phyloP scores from a whole-genome alignment of 2,329 filamentous ascomycete species.

The Fusarium virguliforme region DNA sequence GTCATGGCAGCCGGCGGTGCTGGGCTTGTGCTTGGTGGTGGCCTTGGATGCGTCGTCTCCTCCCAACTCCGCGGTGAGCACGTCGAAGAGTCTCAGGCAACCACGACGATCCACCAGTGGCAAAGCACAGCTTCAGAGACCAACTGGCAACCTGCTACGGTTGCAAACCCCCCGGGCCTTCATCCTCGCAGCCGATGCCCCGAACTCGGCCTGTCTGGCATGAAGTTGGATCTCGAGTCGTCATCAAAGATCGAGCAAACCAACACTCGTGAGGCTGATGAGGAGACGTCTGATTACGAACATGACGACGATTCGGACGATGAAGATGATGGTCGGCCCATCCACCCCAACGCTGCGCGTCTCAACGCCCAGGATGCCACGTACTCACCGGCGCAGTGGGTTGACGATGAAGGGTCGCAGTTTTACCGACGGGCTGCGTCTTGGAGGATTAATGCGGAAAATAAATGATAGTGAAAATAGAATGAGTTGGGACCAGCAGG shows the following conservation, averaged over 20 bases:
- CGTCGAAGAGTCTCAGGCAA: not conserved
- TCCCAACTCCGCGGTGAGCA: not conserved
- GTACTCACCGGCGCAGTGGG: not conserved
- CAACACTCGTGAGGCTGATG: not conserved
- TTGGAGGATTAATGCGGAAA: not conserved
- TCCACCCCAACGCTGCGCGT: not conserved
- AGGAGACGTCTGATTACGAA: not conserved
- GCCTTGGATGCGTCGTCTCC: not conserved
- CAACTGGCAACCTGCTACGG: not conserved
- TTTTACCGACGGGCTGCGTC: not conserved
- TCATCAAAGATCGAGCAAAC: not conserved
- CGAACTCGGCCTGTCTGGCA: not conserved
- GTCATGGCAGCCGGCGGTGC: not conserved
- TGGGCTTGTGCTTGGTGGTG: not conserved
- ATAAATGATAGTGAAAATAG: not conserved
- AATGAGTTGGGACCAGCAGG: not conserved
- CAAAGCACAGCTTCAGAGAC: not conserved
- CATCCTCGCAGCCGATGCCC: not conserved
- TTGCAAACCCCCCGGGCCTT: not conserved
- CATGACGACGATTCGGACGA: constrained; percentile 4
- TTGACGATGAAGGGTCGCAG: not conserved
- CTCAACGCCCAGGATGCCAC: not conserved
- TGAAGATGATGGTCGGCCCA: not conserved
- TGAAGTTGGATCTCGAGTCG: not conserved
- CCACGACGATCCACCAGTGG: not conserved